Evolutionary conservation across 2,329 filamentous ascomycete genomes (phyloP).

Genomic region (Lecanicillium sp.): DNA sequence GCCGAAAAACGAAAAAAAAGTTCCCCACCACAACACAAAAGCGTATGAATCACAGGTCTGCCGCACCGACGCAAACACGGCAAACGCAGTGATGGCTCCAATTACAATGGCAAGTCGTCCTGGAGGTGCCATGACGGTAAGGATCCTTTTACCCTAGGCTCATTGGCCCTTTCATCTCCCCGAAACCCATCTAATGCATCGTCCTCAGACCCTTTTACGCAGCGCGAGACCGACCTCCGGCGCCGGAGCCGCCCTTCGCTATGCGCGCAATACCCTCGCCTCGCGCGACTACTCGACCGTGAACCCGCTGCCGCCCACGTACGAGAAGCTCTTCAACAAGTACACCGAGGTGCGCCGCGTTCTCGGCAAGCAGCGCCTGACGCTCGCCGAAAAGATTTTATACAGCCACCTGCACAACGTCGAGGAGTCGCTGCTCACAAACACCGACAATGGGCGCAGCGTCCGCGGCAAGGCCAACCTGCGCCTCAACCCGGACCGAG

Average conservation of each 20-base stretch:
- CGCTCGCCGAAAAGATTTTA: conserved; percentile 94
- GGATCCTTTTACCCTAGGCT: conserved; percentile 5
- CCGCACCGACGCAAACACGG: conserved; percentile 1
- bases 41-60: conserved; percentile 3
- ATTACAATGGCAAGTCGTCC: conserved; percentile 43
- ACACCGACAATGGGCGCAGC: conserved; percentile 74
- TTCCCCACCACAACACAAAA: conserved; percentile 14
- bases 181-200: no score
- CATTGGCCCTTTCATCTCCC: no score
- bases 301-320: conserved; percentile 56
- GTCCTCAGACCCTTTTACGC: conserved; percentile 31
- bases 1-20: conserved; percentile 14
- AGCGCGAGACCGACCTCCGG: conserved; percentile 18
- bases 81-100: conserved; percentile 34
- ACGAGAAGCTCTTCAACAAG: conserved; percentile 71
- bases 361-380: conserved; percentile 61
- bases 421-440: conserved; percentile 77
- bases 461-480: conserved; percentile 86
- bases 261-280: conserved; percentile 16
- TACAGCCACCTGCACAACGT: conserved; percentile 90
- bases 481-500: conserved; percentile 93
- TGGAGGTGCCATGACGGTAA: conserved; percentile 39
- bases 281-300: conserved; percentile 30
- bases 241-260: conserved; percentile 20
- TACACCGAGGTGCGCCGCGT: conserved; percentile 69